These are phyloP conservation scores for Pseudozyma sp. DNA, from an alignment of 1,284 basidiomycete genomes.

Conservation along the genomic window DNA sequence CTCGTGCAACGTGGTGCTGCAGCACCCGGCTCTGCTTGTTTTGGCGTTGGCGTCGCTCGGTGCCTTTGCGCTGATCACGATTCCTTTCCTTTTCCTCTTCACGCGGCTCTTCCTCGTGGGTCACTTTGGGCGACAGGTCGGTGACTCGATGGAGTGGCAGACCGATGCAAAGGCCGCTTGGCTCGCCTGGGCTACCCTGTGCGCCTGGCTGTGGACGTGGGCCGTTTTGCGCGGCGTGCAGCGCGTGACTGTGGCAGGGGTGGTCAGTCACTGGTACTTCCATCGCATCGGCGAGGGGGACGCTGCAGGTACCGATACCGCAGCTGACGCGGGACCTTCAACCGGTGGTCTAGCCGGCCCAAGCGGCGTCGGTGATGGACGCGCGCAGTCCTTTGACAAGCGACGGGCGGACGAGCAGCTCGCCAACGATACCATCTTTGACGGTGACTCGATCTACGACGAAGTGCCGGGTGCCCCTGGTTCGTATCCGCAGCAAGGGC, in stretches of 20 bases:
- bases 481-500: constrained; percentile 20
- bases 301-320: constrained; percentile 5
- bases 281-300: constrained; percentile 67
- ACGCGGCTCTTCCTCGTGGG: constrained; percentile 75
- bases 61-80: constrained; percentile 77
- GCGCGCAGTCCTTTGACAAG: constrained; percentile 26
- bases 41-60: constrained; percentile 83
- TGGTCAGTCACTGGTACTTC: constrained; percentile 93
- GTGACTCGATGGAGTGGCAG: constrained; percentile 75
- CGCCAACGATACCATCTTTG: constrained; percentile 18
- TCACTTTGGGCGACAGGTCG: constrained; percentile 53
- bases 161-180: constrained; percentile 83
- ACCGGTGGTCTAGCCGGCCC: constrained; percentile 1
- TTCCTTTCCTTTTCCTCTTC: constrained; percentile 85
- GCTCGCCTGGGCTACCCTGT: constrained; percentile 78
- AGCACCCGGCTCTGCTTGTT: constrained; percentile 83
- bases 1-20: constrained; percentile 80
- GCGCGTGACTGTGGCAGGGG: constrained; percentile 81
- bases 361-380: constrained; percentile 4
- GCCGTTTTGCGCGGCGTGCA: constrained; percentile 84
- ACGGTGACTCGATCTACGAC: constrained; percentile 48
- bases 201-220: constrained; percentile 90
- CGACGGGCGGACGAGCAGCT: constrained; percentile 42
- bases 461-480: constrained; percentile 33
- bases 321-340: constrained; percentile 10